phyloP scores from a whole-genome alignment of 169 alveolate species.

The Eimeria acervulina region DNA sequence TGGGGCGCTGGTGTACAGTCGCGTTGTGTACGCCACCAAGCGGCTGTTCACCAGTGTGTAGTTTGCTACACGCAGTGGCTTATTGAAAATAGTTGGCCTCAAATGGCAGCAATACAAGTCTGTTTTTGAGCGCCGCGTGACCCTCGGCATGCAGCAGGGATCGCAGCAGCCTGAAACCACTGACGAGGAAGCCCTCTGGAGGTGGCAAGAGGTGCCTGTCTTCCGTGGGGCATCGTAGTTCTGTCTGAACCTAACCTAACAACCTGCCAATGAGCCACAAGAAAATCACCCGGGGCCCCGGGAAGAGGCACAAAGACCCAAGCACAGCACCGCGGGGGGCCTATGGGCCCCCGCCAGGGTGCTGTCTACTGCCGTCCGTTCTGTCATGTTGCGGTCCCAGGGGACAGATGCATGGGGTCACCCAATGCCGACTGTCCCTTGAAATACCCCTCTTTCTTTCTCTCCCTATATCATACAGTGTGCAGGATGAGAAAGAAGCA shows the following conservation, averaged over 20 bases:
- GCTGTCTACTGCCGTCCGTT: constrained; percentile 29
- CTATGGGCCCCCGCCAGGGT: not conserved
- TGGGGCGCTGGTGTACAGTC: not conserved
- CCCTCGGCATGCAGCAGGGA: not conserved
- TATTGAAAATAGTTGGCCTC: constrained; percentile 56
- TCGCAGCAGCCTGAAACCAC: constrained; percentile 30
- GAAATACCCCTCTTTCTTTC: constrained; percentile 24
- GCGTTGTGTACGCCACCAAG: not conserved
- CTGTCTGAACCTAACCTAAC: constrained; percentile 56
- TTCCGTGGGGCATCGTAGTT: not conserved
- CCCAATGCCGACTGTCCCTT: constrained; percentile 26
- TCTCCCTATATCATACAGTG: not conserved
- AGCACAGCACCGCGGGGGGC: constrained; percentile 9
- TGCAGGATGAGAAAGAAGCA: not conserved
- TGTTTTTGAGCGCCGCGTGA: not conserved
- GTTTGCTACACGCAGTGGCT: constrained; percentile 32
- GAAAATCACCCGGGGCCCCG: constrained; percentile 53
- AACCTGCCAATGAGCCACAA: constrained; percentile 7
- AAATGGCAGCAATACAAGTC: constrained; percentile 55
- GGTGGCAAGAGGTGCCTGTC: not conserved
- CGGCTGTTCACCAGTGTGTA: not conserved
- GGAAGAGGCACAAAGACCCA: constrained; percentile 53
- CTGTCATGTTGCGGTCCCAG: constrained; percentile 12
- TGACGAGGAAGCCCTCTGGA: constrained; percentile 15
- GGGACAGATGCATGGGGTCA: constrained; percentile 14